Conservation (phyloP, 345 rosid species). For the Hypericum perforatum region DNA sequence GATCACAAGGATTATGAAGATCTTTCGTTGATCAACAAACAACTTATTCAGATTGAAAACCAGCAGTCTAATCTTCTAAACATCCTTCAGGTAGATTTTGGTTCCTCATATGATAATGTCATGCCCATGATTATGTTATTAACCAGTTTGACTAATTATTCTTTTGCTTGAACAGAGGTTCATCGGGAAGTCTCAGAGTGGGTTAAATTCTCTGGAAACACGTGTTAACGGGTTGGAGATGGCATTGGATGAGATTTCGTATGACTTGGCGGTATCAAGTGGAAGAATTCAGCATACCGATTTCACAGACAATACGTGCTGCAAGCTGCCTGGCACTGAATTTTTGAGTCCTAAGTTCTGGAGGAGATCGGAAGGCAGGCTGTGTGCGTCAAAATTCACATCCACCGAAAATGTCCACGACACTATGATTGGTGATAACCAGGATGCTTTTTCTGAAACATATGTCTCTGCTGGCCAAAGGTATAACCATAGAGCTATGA, state of each 20-base stretch:
- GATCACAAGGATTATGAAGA: constrained; percentile 51
- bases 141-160: background rate
- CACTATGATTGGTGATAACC: constrained; percentile 15
- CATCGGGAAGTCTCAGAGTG: constrained; percentile 82
- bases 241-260: constrained; percentile 77
- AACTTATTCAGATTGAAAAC: constrained; percentile 76
- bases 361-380: constrained; percentile 57
- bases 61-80: constrained; percentile 68
- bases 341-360: constrained; percentile 81
- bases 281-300: constrained; percentile 47
- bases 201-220: constrained; percentile 69
- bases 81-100: constrained; percentile 64
- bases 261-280: constrained; percentile 49
- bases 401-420: constrained; percentile 22
- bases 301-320: constrained; percentile 52
- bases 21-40: constrained; percentile 49
- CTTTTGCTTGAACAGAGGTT: constrained; percentile 44
- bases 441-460: constrained; percentile 18
- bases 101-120: no score
- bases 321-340: constrained; percentile 77
- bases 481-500: constrained; percentile 18
- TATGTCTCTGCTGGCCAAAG: constrained; percentile 21
- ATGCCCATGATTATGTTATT: no score
- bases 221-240: constrained; percentile 82
- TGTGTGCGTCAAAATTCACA: constrained; percentile 30